Evolutionary conservation across 768 basidiomycete genomes (phyloP).

Genomic region (Termitomyces eurrhizus): DNA sequence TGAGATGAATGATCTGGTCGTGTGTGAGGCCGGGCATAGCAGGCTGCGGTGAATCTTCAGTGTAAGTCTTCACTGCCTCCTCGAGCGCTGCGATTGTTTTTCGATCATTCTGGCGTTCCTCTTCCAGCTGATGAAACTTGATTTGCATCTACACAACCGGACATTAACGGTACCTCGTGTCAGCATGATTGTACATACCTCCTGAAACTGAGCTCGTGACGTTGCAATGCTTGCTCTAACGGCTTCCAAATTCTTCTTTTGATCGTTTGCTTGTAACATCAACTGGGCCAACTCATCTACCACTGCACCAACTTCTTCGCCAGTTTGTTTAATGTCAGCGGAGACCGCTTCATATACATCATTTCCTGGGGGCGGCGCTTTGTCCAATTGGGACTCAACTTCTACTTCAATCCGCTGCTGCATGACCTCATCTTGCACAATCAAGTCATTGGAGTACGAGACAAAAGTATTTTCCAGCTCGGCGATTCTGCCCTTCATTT

Average conservation of each 20-base stretch:
- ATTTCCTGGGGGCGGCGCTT: neutral
- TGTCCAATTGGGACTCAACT: conserved; percentile 17
- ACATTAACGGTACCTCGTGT: neutral
- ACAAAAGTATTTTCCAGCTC: neutral
- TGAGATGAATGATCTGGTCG: conserved; percentile 20
- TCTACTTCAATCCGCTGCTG: conserved; percentile 17
- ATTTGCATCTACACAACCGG: conserved; percentile 16
- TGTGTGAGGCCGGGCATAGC: conserved; percentile 13
- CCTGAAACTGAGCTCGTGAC: conserved; percentile 9
- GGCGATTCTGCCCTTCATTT: neutral
- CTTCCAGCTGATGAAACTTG: conserved; percentile 15
- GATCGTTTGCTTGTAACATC: conserved; percentile 11
- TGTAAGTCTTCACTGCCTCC: conserved; percentile 20
- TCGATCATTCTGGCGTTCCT: conserved; percentile 14
- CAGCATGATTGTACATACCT: conserved; percentile 5
- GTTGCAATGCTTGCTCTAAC: conserved; percentile 4
- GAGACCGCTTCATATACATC: conserved; percentile 7
- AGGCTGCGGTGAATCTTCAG: conserved; percentile 17
- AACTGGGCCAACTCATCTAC: conserved; percentile 17
- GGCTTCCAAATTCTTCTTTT: conserved; percentile 5
- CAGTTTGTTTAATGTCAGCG: conserved; percentile 16
- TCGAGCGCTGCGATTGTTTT: conserved; percentile 22
- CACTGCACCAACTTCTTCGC: conserved; percentile 17
- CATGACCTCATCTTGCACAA: conserved; percentile 16
- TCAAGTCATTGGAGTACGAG: conserved; percentile 21